Evolutionary conservation across 805 yeast species (phyloP).

Genomic region (Saccharomycopsis sp.): DNA sequence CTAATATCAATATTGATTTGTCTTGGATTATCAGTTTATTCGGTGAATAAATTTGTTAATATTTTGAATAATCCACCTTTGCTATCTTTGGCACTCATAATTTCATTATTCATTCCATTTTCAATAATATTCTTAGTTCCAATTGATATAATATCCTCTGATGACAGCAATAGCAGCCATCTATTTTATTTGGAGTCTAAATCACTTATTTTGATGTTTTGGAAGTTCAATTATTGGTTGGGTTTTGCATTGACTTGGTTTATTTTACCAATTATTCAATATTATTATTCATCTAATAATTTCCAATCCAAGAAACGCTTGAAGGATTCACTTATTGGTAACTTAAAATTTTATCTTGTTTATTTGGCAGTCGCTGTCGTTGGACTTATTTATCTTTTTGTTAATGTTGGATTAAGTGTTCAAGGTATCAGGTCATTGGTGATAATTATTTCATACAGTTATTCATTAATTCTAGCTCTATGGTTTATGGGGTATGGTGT

Average conservation of each 20-base stretch:
- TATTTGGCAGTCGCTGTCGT: slow-evolving; percentile 45
- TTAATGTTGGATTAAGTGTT: slow-evolving; percentile 48
- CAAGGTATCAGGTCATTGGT: slow-evolving; percentile 56
- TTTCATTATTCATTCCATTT: slow-evolving; percentile 67
- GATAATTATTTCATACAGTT: slow-evolving; percentile 71
- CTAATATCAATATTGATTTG: too few species aligned
- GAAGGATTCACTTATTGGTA: slow-evolving; percentile 48
- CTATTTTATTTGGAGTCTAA: slow-evolving; percentile 43
- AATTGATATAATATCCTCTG: slow-evolving; percentile 58
- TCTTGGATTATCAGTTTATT: slow-evolving; percentile 20
- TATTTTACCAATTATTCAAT: slow-evolving; percentile 63
- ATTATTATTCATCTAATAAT: slow-evolving; percentile 66
- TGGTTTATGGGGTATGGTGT: slow-evolving; percentile 86
- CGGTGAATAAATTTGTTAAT: slow-evolving; percentile 32
- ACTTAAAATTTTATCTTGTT: slow-evolving; percentile 54
- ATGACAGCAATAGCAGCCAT: slow-evolving; percentile 30
- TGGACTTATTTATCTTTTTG: slow-evolving; percentile 53
- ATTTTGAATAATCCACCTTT: slow-evolving; percentile 34
- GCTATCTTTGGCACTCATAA: slow-evolving; percentile 39
- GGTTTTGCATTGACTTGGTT: slow-evolving; percentile 79
- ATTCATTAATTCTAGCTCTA: slow-evolving; percentile 63
- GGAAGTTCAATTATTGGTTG: slow-evolving; percentile 77
- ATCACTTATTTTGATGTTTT: slow-evolving; percentile 43
- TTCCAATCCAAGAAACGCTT: slow-evolving; percentile 40
- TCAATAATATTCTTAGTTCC: slow-evolving; percentile 71